Conservation (phyloP, 108 stramenopile genomes). For the Cyclotella atomus region DNA sequence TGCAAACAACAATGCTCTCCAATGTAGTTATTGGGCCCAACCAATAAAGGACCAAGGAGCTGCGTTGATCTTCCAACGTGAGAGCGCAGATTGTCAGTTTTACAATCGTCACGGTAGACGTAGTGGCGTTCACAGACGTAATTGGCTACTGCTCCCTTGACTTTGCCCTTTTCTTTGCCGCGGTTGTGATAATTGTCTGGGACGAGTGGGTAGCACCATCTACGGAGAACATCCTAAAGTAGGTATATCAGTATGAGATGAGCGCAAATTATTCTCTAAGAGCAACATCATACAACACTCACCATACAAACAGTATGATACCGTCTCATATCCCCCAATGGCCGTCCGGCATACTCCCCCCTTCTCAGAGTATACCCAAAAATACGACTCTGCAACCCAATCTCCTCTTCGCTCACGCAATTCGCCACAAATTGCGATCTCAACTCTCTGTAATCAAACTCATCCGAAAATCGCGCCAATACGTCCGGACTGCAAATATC, state of each 20-base stretch:
- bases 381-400: constrained; percentile 87
- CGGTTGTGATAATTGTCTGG: constrained; percentile 74
- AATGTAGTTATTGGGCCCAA: constrained; percentile 67
- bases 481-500: constrained; percentile 98
- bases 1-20: constrained; percentile 75
- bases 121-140: constrained; percentile 63
- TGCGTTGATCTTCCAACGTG: constrained; percentile 65
- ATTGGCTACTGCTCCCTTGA: constrained; percentile 19
- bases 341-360: constrained; percentile 86
- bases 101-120: constrained; percentile 56
- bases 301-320: constrained; percentile 84
- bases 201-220: constrained; percentile 97
- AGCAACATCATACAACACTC: not conserved
- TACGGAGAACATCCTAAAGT: constrained; percentile 68
- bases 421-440: constrained; percentile 90
- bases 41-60: constrained; percentile 68
- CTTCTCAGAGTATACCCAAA: constrained; percentile 82
- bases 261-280: not conserved
- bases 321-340: constrained; percentile 82
- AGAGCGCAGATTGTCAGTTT: constrained; percentile 50
- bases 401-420: constrained; percentile 94
- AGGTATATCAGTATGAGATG: not conserved
- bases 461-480: constrained; percentile 93
- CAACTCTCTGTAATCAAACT: constrained; percentile 96
- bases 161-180: constrained; percentile 22